Base-by-base conservation (phyloP, 345 rosid genomes). In the Gossypioides kirkii region DNA sequence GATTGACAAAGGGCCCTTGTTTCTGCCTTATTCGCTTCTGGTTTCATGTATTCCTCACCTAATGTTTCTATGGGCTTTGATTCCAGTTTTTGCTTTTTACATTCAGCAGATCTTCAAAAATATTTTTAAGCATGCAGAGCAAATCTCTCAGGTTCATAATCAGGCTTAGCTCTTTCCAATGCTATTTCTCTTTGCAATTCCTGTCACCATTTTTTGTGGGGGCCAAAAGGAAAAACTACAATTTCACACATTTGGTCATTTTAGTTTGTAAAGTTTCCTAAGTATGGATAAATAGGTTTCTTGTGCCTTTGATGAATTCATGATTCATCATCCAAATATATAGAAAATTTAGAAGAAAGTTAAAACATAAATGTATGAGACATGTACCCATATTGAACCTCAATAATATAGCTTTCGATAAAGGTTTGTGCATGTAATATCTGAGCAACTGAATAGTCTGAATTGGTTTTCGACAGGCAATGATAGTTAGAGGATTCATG, bases 401-500 rank as follows among this genome's bases (percentile, higher is more conserved):
- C 1, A 25, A 36, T 12, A 12, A 58, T 58, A 23, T 23, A 58
- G 61, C 17, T 2, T 54, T 20, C 10, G 6, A 10, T 25, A 46
- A 20, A n/a, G 38, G 38, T 65, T 43, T 47, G 8, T 25, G 60
- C 28, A 77, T 54, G 45, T 74, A 54, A 11, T 53, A 10, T 38
- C 47, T 59, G 56, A 59, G 2, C 4, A 36, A 9, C 12, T 45
- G 0, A 76, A 45, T 62, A 61, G 68, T 6, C 12, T 45, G 0
- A 76, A 45, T 62, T 66, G 68, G 22, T 72, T 63, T 25, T 23
- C 12, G 25, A 41, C 82, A 94, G 98, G 98, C 97, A n/a, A 94
- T 94, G 98, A 94, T 92, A 72, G 87, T 92, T 16, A 86, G 97
- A 76, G 98, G 98, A 26, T 94, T 92, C 78, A 85, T 86, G 75